Percentiles rank a stretch among this genome's conserved stretches.
phyloP scores from a whole-genome alignment of 2,329 filamentous ascomycete genomes.

The Penicillium sp. region DNA sequence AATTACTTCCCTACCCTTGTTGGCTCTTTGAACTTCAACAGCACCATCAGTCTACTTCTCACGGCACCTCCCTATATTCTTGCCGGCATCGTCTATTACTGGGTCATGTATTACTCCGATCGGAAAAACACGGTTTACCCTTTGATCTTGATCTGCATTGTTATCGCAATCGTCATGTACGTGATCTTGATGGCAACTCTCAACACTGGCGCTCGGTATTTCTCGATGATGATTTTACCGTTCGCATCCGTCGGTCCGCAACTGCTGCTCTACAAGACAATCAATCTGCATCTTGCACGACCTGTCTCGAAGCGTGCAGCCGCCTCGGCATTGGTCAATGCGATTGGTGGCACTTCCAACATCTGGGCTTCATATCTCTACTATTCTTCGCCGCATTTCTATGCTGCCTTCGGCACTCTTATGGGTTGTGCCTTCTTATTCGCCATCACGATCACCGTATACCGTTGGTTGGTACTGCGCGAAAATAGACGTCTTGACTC shows the following conservation, averaged over 20 bases:
- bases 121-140: conserved; percentile 41
- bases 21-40: conserved; percentile 24
- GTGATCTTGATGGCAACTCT: conserved; percentile 44
- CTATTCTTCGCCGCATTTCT: conserved; percentile 38
- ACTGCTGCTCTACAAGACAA: conserved; percentile 48
- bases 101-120: conserved; percentile 43
- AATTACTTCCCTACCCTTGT: conserved; percentile 34
- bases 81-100: conserved; percentile 42
- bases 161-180: conserved; percentile 41
- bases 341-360: conserved; percentile 30
- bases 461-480: conserved; percentile 43
- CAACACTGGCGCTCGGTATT: conserved; percentile 47
- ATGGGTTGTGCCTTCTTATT: conserved; percentile 34
- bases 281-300: conserved; percentile 47
- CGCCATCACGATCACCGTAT: conserved; percentile 39
- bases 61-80: conserved; percentile 54
- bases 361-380: conserved; percentile 33
- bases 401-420: conserved; percentile 47
- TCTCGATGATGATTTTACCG: conserved; percentile 49
- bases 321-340: conserved; percentile 47
- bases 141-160: conserved; percentile 41
- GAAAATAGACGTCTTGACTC: conserved; percentile 48
- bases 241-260: conserved; percentile 47
- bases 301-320: conserved; percentile 49
- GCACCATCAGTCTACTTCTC: conserved; percentile 49